Evolutionary conservation across 306 rosid genomes (phyloP).

Genomic region (Neltuma alba): DNA sequence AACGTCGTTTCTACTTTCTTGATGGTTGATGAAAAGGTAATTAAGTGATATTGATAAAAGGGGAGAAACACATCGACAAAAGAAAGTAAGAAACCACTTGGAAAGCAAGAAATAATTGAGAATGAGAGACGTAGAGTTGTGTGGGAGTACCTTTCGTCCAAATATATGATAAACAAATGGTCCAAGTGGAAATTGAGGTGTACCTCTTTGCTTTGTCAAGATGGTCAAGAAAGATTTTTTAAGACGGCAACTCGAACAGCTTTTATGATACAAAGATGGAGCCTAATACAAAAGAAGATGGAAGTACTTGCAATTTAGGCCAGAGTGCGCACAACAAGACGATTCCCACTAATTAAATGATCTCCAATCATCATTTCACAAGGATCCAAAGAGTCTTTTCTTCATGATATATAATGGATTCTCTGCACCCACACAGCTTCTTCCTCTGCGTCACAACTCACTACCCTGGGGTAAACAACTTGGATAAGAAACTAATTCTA

Average conservation of each 20-base stretch:
- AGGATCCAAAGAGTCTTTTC: conserved; percentile 6
- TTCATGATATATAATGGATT: neutral
- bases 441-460: neutral
- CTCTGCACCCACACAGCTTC: neutral
- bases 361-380: neutral
- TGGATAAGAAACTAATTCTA: neutral
- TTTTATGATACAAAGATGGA: neutral
- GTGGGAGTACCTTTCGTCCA: conserved; percentile 9
- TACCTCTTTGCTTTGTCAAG: conserved; percentile 54
- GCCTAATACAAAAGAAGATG: neutral
- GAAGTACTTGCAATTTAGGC: conserved; percentile 9
- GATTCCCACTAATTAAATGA: conserved; percentile 32
- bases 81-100: neutral
- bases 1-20: neutral
- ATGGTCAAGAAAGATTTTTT: conserved; percentile 22
- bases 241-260: neutral
- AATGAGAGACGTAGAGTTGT: conserved; percentile 28
- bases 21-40: neutral
- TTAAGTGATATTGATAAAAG: neutral
- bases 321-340: conserved; percentile 31
- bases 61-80: neutral
- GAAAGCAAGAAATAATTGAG: conserved; percentile 33
- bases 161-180: conserved; percentile 9
- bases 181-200: conserved; percentile 61
- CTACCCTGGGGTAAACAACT: neutral